A percentile compares a stretch with the other conserved stretches of the same genome.
phyloP scores from a whole-genome alignment of 371 early-diverging fungal genomes.

The Choanephora cucurbitarum region DNA sequence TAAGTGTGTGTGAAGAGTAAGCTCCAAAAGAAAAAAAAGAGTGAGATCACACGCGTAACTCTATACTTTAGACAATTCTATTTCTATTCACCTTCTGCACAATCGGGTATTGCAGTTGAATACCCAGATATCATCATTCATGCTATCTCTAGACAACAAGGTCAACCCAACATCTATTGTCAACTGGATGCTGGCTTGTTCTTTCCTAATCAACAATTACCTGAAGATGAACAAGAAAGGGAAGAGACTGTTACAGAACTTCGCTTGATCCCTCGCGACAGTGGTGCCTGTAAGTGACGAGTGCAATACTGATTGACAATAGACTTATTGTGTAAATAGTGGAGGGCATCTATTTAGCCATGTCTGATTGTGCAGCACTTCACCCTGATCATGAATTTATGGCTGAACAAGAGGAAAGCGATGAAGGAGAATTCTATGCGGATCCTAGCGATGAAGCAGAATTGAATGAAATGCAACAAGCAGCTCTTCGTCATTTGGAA shows the following conservation, averaged over 20 bases:
- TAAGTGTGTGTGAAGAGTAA: slow-evolving; percentile 50
- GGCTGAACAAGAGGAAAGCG: slow-evolving; percentile 47
- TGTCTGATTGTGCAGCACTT: slow-evolving; percentile 77
- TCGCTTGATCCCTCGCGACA: slow-evolving; percentile 67
- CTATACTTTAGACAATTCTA: slow-evolving; percentile 40
- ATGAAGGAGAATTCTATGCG: slow-evolving; percentile 51
- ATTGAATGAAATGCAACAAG: slow-evolving; percentile 47
- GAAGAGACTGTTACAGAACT: slow-evolving; percentile 64
- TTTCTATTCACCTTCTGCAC: slow-evolving; percentile 49
- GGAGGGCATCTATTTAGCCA: slow-evolving; percentile 70
- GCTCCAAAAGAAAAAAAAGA: neutral
- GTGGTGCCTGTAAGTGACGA: slow-evolving; percentile 61
- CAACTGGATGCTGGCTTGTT: slow-evolving; percentile 61
- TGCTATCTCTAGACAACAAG: slow-evolving; percentile 73
- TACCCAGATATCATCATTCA: slow-evolving; percentile 81
- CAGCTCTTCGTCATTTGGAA: slow-evolving; percentile 47
- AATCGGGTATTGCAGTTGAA: slow-evolving; percentile 64
- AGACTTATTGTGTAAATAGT: too few species aligned
- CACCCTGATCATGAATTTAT: slow-evolving; percentile 66
- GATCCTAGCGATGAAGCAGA: slow-evolving; percentile 46
- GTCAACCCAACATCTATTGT: slow-evolving; percentile 70
- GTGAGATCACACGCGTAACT: neutral
- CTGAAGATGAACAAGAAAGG: slow-evolving; percentile 57
- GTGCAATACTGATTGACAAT: too few species aligned
- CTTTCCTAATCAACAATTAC: slow-evolving; percentile 45